phyloP scores from a whole-genome alignment of 306 rosid genomes.

The Vigna hirtella region DNA sequence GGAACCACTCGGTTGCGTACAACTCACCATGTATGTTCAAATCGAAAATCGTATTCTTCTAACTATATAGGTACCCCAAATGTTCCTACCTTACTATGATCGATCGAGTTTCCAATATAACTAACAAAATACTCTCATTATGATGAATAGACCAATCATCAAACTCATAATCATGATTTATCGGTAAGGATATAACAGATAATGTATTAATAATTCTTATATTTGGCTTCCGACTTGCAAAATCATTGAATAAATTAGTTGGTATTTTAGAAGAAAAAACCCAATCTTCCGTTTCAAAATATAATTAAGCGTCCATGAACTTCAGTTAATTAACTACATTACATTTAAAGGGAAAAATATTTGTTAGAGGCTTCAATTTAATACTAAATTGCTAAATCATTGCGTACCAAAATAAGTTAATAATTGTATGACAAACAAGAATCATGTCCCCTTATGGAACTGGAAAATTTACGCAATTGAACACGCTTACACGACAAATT shows the following conservation, averaged over 20 bases:
- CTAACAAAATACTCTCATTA: neutral
- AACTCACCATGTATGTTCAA: too few relatives aligned
- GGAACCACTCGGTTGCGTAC: too few relatives aligned
- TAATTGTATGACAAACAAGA: slow-evolving; percentile 3
- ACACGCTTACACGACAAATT: slow-evolving; percentile 20
- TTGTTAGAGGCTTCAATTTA: slow-evolving; percentile 9
- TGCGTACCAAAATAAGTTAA: slow-evolving; percentile 18
- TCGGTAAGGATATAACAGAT: neutral
- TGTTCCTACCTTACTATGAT: neutral
- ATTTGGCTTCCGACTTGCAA: neutral
- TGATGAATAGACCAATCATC: slow-evolving; percentile 4
- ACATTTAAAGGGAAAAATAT: slow-evolving; percentile 12
- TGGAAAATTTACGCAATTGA: slow-evolving; percentile 9
- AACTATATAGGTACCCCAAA: neutral
- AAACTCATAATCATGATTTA: slow-evolving; percentile 13
- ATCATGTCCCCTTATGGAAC: neutral
- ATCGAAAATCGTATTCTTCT: too few relatives aligned
- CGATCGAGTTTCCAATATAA: neutral
- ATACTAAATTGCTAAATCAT: neutral
- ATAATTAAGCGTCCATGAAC: neutral
- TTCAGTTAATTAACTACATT: neutral
- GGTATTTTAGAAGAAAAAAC: neutral
- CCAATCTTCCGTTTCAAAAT: neutral
- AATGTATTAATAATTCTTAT: neutral
- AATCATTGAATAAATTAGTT: slow-evolving; percentile 28